Conservation (phyloP, 257 asterid genomes). For the Osmanthus fragrans region DNA sequence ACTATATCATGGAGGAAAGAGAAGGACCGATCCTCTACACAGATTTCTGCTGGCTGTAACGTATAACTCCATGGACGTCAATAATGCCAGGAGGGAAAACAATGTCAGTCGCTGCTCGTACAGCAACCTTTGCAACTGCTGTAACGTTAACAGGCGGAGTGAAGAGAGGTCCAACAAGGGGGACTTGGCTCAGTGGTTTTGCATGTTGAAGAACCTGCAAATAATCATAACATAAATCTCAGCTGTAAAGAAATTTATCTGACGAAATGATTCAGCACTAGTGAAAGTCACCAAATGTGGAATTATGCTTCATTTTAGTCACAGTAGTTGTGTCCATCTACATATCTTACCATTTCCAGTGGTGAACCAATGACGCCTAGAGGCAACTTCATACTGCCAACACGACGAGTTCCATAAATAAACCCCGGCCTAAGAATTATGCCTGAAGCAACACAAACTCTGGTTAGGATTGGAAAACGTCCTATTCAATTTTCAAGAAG, state of each 20-base stretch:
- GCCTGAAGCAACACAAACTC: constrained; percentile 44
- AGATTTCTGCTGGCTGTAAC: constrained; percentile 66
- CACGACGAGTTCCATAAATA: constrained; percentile 86
- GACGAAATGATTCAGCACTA: background rate
- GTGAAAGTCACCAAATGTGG: background rate
- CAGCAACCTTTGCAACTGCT: constrained; percentile 86
- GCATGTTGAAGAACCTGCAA: constrained; percentile 79
- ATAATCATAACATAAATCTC: background rate
- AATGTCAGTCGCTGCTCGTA: constrained; percentile 84
- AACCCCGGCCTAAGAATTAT: constrained; percentile 95
- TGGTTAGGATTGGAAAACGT: constrained; percentile 5
- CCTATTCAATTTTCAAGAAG: background rate
- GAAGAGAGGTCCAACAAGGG: constrained; percentile 83
- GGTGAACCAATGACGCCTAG: constrained; percentile 92
- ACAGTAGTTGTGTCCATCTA: background rate
- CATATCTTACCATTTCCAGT: constrained; percentile 64
- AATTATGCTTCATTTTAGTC: background rate
- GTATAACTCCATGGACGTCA: constrained; percentile 70
- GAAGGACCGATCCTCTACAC: constrained; percentile 12
- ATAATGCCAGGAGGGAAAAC: constrained; percentile 90
- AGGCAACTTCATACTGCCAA: constrained; percentile 84
- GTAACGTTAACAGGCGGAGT: constrained; percentile 78
- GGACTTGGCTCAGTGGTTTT: constrained; percentile 63
- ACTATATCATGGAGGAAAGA: background rate
- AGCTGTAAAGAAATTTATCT: background rate